A percentile compares a stretch with the other conserved stretches of the same genome.
These are phyloP conservation scores for Trichosporon asahii DNA, from an alignment of 1,284 basidiomycete genomes.

Conservation along the genomic window DNA sequence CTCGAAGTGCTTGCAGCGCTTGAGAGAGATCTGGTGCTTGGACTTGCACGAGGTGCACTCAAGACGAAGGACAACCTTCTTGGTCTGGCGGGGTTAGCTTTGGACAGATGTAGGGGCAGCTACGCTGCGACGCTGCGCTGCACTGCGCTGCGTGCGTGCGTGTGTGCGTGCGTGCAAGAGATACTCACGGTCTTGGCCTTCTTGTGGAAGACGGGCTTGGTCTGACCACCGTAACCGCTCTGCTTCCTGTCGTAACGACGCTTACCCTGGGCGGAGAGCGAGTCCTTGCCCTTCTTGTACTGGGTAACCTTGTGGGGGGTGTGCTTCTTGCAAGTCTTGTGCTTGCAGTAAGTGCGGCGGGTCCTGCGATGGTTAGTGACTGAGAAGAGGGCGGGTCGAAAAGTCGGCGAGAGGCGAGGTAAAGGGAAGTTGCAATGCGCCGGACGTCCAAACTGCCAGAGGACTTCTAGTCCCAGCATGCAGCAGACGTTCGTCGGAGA, in stretches of 20 bases:
- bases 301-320: slow-evolving; percentile 97
- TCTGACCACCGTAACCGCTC: slow-evolving; percentile 99
- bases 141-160: no score
- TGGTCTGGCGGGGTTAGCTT: slow-evolving; percentile 58
- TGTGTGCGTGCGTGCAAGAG: not conserved
- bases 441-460: not conserved
- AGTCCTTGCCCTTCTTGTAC: slow-evolving; percentile 99
- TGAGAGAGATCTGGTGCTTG: slow-evolving; percentile 92
- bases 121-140: not conserved
- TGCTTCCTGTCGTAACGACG: slow-evolving; percentile 99
- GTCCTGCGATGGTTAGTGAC: slow-evolving; percentile 36
- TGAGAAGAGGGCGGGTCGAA: not conserved
- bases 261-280: slow-evolving; percentile 96
- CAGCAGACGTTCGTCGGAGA: not conserved
- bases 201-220: slow-evolving; percentile 99
- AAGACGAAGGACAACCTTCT: slow-evolving; percentile 97
- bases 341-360: slow-evolving; percentile 75
- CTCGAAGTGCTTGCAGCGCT: slow-evolving; percentile 99
- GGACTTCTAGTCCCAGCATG: no score
- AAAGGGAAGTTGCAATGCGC: no score
- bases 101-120: no score
- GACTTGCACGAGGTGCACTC: slow-evolving; percentile 99
- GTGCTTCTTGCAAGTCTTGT: slow-evolving; percentile 97
- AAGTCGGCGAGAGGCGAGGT: not conserved
- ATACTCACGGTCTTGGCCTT: slow-evolving; percentile 51